These are phyloP conservation scores for Synchytrium microbalum DNA, from an alignment of 371 early-diverging fungal species.

Conservation along the genomic window DNA sequence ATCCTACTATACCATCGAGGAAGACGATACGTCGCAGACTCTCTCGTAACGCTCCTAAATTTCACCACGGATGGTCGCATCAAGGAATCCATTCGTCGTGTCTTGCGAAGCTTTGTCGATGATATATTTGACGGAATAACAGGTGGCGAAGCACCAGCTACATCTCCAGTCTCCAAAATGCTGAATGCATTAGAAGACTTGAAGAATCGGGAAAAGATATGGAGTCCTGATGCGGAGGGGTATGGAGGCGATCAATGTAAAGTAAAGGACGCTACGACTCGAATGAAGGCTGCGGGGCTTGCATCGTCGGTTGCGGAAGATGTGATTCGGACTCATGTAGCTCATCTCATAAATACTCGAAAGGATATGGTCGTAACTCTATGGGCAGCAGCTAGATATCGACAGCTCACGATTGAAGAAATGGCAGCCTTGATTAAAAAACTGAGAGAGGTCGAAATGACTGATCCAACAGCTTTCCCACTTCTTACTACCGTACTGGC, in stretches of 20 bases:
- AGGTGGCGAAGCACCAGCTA: neutral
- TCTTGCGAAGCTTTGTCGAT: neutral
- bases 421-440: neutral
- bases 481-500: neutral
- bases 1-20: neutral
- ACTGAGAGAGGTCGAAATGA: neutral
- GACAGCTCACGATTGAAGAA: neutral
- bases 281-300: neutral
- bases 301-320: neutral
- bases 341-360: neutral
- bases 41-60: neutral
- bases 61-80: neutral
- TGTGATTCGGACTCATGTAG: neutral
- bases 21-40: neutral
- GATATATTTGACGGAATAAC: neutral
- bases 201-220: neutral
- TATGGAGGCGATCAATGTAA: neutral
- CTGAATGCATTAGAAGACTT: neutral
- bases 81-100: neutral
- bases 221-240: neutral
- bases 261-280: neutral
- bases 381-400: neutral
- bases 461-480: neutral
- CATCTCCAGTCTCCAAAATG: neutral
- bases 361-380: neutral